Base-by-base conservation (phyloP, 257 asterid genomes). In the Fraxinus anomala region DNA sequence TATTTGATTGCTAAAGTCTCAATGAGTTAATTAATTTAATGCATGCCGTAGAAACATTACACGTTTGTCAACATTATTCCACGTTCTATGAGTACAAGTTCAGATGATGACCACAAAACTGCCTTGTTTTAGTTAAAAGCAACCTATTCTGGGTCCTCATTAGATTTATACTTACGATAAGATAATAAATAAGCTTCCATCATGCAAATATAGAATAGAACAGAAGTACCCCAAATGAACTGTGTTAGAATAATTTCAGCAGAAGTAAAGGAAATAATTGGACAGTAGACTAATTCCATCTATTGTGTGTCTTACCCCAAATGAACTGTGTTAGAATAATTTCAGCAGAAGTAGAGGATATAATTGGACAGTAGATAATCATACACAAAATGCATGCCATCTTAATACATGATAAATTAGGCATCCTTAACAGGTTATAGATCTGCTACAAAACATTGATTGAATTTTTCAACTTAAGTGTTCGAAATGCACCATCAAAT, bases 11-110 rank as follows among this genome's bases (percentile, higher is more conserved):
- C 42, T 39, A 36, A 67, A 2, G 19, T 44, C 51, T 44, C 19
- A 4, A 12, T 13, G 5, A 44, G 63, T 4, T 51, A 19, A 51
- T 19, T 51, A 14, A 51, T 51, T 51, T 5, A 51, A 23, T 0
- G 24, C 63, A 47, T 74, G 75, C 24, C 40, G 13, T 63, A 70
- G 65, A 68, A 19, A 68, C 73, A 82, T 73, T 73, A 70, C 42
- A 70, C 24, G 77, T 79, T 76, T 6, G 36, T 21, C 31, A 73
- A 77, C 33, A 21, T 37, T 7, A 70, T n/a, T 70, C 33, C 56
- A 70, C 16, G 17, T 4, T 34, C 2, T 36, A 5, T 7, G 4
- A 8, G 73, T 36, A 34, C 54, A 6, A 70, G 21, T 70, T 44
- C 51, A 33, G 54, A 33, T n/a, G 51, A n/a, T 30, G 40, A 67